These are phyloP conservation scores for Gynandropsis gynandra DNA, from an alignment of 345 rosid genomes.

Conservation along the genomic window DNA sequence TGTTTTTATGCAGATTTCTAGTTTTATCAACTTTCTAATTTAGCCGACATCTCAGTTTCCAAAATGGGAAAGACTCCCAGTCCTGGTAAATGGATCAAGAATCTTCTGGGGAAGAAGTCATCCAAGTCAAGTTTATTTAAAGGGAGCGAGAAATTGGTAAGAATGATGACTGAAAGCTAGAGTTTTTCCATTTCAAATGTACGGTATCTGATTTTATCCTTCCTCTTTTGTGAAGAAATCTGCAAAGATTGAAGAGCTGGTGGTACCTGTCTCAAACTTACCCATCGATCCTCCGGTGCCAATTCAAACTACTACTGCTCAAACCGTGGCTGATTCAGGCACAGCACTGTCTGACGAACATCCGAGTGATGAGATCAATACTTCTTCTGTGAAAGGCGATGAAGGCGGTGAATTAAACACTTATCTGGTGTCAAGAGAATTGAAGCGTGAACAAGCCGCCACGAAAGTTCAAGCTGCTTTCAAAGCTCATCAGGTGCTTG, in stretches of 20 bases:
- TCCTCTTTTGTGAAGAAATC: constrained; percentile 37
- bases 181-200: background rate
- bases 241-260: constrained; percentile 41
- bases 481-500: constrained; percentile 61
- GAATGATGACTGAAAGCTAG: background rate
- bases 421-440: constrained; percentile 31
- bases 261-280: constrained; percentile 31
- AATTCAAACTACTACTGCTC: constrained; percentile 24
- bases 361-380: constrained; percentile 23
- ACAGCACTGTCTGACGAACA: constrained; percentile 22
- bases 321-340: constrained; percentile 25
- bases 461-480: constrained; percentile 57
- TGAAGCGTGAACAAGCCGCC: constrained; percentile 57
- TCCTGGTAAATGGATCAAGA: constrained; percentile 78
- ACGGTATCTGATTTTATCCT: constrained; percentile 12
- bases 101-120: constrained; percentile 58
- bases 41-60: background rate
- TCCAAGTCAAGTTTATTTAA: constrained; percentile 50
- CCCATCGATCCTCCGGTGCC: constrained; percentile 28
- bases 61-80: constrained; percentile 72
- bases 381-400: constrained; percentile 18
- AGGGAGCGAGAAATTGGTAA: constrained; percentile 43
- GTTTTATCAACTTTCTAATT: constrained; percentile 9
- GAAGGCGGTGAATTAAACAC: constrained; percentile 1
- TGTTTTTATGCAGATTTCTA: constrained; percentile 22